These are phyloP conservation scores for Neurospora hispaniola DNA, from an alignment of 495 filamentous ascomycete genomes.

Conservation along the genomic window DNA sequence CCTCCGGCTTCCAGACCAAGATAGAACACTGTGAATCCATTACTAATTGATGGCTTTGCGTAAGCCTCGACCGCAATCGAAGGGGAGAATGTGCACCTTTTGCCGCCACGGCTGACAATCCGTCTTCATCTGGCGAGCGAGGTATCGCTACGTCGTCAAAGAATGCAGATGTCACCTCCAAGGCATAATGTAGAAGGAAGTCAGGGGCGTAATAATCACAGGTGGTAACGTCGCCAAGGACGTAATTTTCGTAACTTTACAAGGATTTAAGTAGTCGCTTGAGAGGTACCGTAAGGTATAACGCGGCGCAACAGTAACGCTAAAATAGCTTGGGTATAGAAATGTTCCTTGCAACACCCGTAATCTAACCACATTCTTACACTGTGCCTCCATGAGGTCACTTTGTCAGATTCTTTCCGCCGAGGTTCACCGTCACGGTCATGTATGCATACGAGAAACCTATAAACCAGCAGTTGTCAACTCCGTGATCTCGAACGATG, in stretches of 20 bases:
- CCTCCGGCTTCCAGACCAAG: not conserved
- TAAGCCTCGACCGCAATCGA: not conserved
- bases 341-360: not conserved
- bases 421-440: not conserved
- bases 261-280: not conserved
- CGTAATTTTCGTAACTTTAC: not conserved
- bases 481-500: not conserved
- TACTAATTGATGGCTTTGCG: not conserved
- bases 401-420: not conserved
- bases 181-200: not conserved
- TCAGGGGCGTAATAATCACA: not conserved
- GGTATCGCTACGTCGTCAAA: too few relatives aligned
- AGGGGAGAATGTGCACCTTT: not conserved
- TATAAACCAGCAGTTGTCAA: not conserved
- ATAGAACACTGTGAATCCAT: not conserved
- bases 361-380: not conserved
- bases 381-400: constrained; percentile 16
- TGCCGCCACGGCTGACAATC: too few relatives aligned
- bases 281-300: not conserved
- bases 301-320: not conserved
- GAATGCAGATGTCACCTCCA: not conserved
- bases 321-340: not conserved
- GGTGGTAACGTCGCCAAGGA: not conserved
- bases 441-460: not conserved
- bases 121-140: too few relatives aligned